Percentiles rank a stretch among this genome's conserved stretches.
phyloP scores from a whole-genome alignment of 768 basidiomycete genomes.

The Rhodotorula diobovata region DNA sequence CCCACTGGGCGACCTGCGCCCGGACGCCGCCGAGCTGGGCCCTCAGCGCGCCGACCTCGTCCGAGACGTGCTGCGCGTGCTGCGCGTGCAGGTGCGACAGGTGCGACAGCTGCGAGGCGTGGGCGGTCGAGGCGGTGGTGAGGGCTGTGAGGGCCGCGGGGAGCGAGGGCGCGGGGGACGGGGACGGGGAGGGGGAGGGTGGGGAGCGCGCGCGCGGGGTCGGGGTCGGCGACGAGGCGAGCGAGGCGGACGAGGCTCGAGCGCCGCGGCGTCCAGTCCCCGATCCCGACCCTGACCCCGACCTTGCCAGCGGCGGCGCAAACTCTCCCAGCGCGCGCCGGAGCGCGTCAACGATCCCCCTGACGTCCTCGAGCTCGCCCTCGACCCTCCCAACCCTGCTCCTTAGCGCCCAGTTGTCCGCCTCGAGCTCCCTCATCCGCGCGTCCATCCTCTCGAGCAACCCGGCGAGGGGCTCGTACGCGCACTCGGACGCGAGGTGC shows the following conservation, averaged over 20 bases:
- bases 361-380: not conserved
- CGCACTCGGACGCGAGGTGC: conserved; percentile 12
- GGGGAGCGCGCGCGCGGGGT: not conserved
- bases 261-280: not conserved
- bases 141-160: not conserved
- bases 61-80: not conserved
- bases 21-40: conserved; percentile 3
- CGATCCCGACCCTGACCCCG: not conserved
- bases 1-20: not conserved
- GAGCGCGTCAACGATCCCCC: not conserved
- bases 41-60: not conserved
- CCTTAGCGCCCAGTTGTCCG: conserved; percentile 2
- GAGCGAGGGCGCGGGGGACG: not conserved
- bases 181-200: not conserved
- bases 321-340: not conserved
- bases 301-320: not conserved
- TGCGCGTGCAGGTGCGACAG: not conserved
- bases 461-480: conserved; percentile 7
- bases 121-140: not conserved
- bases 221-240: not conserved
- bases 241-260: too few species aligned
- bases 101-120: not conserved
- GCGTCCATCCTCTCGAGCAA: not conserved
- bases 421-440: not conserved
- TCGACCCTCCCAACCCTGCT: not conserved